Conservation (phyloP, 73 alveolate genomes). For the Tetrahymena elliotti region DNA sequence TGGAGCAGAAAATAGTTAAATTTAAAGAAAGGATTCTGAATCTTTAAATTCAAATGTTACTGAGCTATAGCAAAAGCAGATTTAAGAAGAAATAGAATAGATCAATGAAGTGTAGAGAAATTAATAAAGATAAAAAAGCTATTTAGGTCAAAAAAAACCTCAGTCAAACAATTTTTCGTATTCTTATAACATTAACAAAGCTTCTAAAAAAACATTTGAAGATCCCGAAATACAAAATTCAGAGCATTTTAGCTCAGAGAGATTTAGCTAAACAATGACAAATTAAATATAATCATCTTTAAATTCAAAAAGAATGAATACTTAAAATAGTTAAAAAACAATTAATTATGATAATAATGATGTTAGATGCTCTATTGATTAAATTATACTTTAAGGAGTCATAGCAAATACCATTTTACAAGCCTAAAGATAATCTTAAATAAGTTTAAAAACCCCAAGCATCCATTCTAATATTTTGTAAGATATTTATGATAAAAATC, state of each 20-base stretch:
- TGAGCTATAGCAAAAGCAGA: background rate
- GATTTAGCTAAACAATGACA: background rate
- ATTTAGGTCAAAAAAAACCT: background rate
- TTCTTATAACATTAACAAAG: background rate
- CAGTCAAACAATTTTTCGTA: background rate
- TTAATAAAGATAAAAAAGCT: no score
- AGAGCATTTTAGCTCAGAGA: background rate
- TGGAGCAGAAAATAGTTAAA: background rate
- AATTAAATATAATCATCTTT: background rate
- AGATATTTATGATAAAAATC: background rate
- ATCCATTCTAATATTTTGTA: background rate
- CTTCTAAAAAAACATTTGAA: background rate
- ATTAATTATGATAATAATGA: background rate
- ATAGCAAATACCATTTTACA: background rate
- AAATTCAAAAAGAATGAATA: background rate
- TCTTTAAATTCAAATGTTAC: background rate
- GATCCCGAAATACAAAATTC: background rate
- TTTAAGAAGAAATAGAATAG: background rate
- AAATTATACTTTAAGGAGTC: background rate
- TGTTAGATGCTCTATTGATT: background rate
- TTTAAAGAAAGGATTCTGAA: background rate
- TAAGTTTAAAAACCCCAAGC: background rate
- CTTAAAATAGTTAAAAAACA: background rate
- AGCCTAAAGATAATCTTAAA: background rate
- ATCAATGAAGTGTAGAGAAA: background rate